phyloP scores from a whole-genome alignment of 257 asterid genomes.

The Solanum tacnaense region DNA sequence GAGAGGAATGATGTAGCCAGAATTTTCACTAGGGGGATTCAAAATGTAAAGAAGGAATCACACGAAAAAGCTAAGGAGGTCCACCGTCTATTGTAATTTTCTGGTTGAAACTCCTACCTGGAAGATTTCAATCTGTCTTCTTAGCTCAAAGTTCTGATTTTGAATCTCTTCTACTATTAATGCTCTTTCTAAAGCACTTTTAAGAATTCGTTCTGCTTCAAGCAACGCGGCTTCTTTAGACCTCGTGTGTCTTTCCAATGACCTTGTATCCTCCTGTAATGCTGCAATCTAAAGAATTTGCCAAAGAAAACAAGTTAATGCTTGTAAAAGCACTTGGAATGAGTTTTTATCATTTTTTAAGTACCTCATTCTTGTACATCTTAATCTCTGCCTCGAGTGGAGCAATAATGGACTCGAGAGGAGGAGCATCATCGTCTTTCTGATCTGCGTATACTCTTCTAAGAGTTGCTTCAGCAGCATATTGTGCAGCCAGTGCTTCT shows the following conservation, averaged over 20 bases:
- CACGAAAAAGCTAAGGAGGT: background rate
- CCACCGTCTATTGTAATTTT: background rate
- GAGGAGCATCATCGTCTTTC: constrained; percentile 55
- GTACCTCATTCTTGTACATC: constrained; percentile 73
- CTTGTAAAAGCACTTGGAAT: background rate
- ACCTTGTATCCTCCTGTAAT: constrained; percentile 63
- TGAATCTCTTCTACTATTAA: constrained; percentile 79
- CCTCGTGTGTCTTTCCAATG: constrained; percentile 61
- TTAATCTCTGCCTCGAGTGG: constrained; percentile 89
- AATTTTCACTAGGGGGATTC: background rate
- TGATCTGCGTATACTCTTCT: constrained; percentile 73
- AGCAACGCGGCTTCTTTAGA: constrained; percentile 79
- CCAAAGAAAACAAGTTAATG: background rate
- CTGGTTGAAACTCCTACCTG: constrained; percentile 26
- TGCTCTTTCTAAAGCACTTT: constrained; percentile 74
- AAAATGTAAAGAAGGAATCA: background rate
- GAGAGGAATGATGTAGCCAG: background rate
- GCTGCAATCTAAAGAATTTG: constrained; percentile 43
- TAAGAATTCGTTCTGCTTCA: constrained; percentile 70
- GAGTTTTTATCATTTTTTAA: background rate
- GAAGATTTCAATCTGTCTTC: constrained; percentile 75
- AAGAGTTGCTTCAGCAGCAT: constrained; percentile 89
- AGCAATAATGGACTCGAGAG: constrained; percentile 62
- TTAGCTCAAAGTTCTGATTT: constrained; percentile 63
- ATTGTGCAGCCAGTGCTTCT: constrained; percentile 74